phyloP scores from a whole-genome alignment of 139 green algal species.

The Chlamydomonas sp. region DNA sequence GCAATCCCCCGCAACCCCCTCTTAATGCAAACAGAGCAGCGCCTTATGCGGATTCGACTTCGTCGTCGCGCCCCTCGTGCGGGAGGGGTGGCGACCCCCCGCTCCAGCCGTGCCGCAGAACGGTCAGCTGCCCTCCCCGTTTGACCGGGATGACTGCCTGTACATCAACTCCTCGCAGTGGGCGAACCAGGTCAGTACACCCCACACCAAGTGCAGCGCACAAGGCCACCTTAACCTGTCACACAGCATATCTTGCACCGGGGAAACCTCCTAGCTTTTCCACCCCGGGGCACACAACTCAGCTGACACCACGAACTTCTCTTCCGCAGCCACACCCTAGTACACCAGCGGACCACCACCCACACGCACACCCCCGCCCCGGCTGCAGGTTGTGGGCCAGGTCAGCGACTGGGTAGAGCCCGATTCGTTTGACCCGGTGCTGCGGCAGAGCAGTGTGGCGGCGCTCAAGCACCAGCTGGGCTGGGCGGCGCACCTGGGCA shows the following conservation, averaged over 20 bases:
- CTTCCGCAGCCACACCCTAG: too few relatives aligned
- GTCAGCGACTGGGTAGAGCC: conserved; percentile 85
- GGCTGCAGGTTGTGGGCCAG: conserved; percentile 79
- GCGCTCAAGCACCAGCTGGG: conserved; percentile 86
- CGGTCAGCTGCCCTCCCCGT: conserved; percentile 54
- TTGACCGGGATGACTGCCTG: conserved; percentile 74
- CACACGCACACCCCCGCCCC: background rate
- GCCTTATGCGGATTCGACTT: conserved; percentile 93
- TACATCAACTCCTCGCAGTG: conserved; percentile 65
- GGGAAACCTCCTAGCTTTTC: too few relatives aligned
- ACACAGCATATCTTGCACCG: too few relatives aligned
- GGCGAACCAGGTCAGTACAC: conserved; percentile 32
- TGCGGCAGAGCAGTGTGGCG: conserved; percentile 60
- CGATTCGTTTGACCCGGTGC: conserved; percentile 62
- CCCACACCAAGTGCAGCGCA: too few relatives aligned
- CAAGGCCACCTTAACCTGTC: too few relatives aligned
- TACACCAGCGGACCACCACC: background rate
- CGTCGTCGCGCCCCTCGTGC: conserved; percentile 81
- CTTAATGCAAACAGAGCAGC: background rate
- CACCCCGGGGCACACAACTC: too few relatives aligned
- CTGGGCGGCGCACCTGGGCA: conserved; percentile 91
- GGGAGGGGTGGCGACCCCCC: conserved; percentile 55
- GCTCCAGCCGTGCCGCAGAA: conserved; percentile 17
- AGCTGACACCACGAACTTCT: too few relatives aligned
- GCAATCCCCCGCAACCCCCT: too few relatives aligned